Evolutionary conservation across 2,329 filamentous ascomycete genomes (phyloP), one percentile per base, ranked within the genome.

Genomic region (Paecilomyces dactylethromorphus): DNA sequence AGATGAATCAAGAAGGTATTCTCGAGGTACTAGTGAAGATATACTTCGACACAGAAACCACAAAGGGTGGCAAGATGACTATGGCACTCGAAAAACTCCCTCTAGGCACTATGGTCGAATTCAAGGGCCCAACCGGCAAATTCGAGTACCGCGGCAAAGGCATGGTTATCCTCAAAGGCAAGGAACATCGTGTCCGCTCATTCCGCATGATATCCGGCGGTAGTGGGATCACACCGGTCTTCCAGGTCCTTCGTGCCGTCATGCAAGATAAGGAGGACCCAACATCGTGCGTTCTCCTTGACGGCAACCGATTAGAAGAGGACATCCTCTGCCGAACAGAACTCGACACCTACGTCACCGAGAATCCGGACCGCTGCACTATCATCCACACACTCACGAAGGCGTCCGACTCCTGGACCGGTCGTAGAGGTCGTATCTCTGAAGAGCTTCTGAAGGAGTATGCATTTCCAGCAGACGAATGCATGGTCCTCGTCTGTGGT

Each of bases 181-280:
- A 78, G 21, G 71, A 79, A 59, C 78, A 87, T 10, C 74, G 66
- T 0, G 83, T 95, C 1, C 83, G 81, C 56, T 82, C 82, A 12
- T 91, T 96, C 72, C 79, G 89, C 69, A 96, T 96, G 91, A 86
- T 96, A 32, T 94, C 90, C 66, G 92, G 84, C 13, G 92, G 92
- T 5, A 90, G 85, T n/a, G 92, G 92, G 0, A 89, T 97, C 68
- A 96, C 92, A n/a, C 92, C 92, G 0, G 90, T 96, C 63, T 94
- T 87, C 70, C 90, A 94, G 68, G 89, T 96, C 2, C 78, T 95
- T 56, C 81, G 90, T 6, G 88, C 90, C 0, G 84, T 95, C 0
- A 82, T 92, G 71, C 79, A 82, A 53, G 85, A 93, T 62, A 65
- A 70, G 1, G 70, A 78, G 0, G 90, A 93, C 67, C 64, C 72